These are phyloP conservation scores for Globisporangium echinulatum DNA, from an alignment of 352 stramenopile species.

Conservation along the genomic window DNA sequence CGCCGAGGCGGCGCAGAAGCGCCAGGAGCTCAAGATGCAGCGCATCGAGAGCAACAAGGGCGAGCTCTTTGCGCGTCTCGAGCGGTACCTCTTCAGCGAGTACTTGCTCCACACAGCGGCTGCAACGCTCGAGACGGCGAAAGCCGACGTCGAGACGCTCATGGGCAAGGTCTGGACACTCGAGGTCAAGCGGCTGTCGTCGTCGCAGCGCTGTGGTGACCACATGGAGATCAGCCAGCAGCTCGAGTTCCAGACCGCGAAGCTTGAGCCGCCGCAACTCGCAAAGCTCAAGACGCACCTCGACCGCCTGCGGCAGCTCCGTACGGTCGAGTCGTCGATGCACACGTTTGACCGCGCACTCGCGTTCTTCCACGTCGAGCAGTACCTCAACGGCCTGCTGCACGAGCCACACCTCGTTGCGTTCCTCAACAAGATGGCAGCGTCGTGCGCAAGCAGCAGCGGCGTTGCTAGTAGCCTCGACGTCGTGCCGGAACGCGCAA, in stretches of 20 bases:
- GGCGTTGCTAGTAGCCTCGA: slow-evolving; percentile 35
- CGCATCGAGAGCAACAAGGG: slow-evolving; percentile 80
- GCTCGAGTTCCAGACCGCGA: slow-evolving; percentile 67
- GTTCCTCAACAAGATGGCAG: slow-evolving; percentile 72
- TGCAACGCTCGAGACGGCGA: slow-evolving; percentile 44
- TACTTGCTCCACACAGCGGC: slow-evolving; percentile 71
- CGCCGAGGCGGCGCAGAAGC: slow-evolving; percentile 68
- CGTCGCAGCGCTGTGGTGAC: slow-evolving; percentile 47
- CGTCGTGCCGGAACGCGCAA: slow-evolving; percentile 46
- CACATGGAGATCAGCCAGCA: slow-evolving; percentile 50
- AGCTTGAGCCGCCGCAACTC: slow-evolving; percentile 53
- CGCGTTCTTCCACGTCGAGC: slow-evolving; percentile 78
- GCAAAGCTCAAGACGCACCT: slow-evolving; percentile 63
- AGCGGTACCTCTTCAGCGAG: slow-evolving; percentile 74
- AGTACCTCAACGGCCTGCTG: slow-evolving; percentile 75
- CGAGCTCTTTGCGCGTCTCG: slow-evolving; percentile 60
- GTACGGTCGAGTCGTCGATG: slow-evolving; percentile 69
- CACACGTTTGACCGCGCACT: slow-evolving; percentile 76
- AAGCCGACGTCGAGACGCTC: slow-evolving; percentile 56
- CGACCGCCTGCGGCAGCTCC: slow-evolving; percentile 64
- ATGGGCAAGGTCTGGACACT: slow-evolving; percentile 72
- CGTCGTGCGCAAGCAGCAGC: slow-evolving; percentile 24
- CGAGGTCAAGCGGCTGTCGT: slow-evolving; percentile 52
- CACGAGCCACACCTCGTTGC: slow-evolving; percentile 57
- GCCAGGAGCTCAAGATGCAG: slow-evolving; percentile 80